Percentiles rank a stretch among this genome's conserved stretches.
Conservation (phyloP, 75 land plant species). For the Cryptomeria japonica region DNA sequence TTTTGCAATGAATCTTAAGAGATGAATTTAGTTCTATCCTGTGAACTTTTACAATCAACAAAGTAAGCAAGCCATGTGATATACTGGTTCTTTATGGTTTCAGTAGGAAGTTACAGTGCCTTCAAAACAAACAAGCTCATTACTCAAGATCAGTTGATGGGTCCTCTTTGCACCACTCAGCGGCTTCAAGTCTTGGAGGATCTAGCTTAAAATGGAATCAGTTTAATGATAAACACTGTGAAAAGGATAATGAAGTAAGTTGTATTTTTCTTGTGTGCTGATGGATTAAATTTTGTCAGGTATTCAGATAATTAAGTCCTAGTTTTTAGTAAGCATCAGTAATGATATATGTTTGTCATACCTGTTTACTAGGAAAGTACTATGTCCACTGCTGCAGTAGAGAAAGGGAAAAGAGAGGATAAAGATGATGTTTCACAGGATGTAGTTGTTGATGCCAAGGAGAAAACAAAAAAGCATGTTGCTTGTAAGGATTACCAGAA, state of each 20-base stretch:
- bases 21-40: not conserved
- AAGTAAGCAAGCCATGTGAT: not conserved
- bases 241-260: not conserved
- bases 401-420: slow-evolving; percentile 52
- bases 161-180: not conserved
- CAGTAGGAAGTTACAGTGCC: not conserved
- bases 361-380: slow-evolving; percentile 69
- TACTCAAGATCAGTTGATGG: slow-evolving; percentile 5
- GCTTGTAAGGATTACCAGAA: not conserved
- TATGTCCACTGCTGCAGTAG: slow-evolving; percentile 66
- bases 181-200: not conserved
- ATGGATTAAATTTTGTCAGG: not conserved
- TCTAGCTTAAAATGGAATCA: slow-evolving; percentile 4
- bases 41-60: not conserved
- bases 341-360: not conserved
- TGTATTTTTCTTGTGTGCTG: not conserved
- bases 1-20: not conserved
- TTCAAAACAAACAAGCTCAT: not conserved
- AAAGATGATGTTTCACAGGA: slow-evolving; percentile 20
- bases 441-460: not conserved
- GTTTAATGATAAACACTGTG: not conserved
- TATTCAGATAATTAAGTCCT: not conserved
- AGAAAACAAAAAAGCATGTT: slow-evolving; percentile 10
- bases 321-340: not conserved
- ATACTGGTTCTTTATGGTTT: not conserved